Conservation (phyloP, 306 rosid genomes). For the Purshia tridentata region DNA sequence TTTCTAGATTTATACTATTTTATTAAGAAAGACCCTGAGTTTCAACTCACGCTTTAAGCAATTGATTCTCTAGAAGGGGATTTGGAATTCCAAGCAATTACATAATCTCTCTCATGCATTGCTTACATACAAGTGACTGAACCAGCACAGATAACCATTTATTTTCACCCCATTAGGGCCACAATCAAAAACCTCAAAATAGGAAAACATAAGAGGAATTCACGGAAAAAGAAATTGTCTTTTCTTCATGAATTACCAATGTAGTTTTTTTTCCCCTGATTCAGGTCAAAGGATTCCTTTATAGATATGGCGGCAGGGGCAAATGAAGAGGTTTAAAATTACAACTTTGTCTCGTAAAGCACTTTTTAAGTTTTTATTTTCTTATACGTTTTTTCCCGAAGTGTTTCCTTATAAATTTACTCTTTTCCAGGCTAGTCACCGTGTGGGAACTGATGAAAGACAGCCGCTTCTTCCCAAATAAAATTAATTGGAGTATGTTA, state of each 20-base stretch:
- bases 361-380: background rate
- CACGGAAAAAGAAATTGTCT: background rate
- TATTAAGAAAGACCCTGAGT: too few species aligned
- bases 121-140: too few species aligned
- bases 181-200: background rate
- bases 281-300: constrained; percentile 83
- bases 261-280: background rate
- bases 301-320: constrained; percentile 95
- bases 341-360: constrained; percentile 12
- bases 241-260: background rate
- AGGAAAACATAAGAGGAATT: background rate
- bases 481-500: constrained; percentile 30
- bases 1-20: background rate
- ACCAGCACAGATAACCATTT: background rate
- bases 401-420: background rate
- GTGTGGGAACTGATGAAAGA: constrained; percentile 71
- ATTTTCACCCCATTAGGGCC: background rate
- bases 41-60: background rate
- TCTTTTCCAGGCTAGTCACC: constrained; percentile 72
- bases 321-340: constrained; percentile 75
- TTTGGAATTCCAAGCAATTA: background rate
- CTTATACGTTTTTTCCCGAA: constrained; percentile 9
- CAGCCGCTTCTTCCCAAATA: constrained; percentile 90
- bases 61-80: background rate
- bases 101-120: background rate